These are phyloP conservation scores for Codiaeum variegatum DNA, from an alignment of 441 rosid species.

Conservation along the genomic window DNA sequence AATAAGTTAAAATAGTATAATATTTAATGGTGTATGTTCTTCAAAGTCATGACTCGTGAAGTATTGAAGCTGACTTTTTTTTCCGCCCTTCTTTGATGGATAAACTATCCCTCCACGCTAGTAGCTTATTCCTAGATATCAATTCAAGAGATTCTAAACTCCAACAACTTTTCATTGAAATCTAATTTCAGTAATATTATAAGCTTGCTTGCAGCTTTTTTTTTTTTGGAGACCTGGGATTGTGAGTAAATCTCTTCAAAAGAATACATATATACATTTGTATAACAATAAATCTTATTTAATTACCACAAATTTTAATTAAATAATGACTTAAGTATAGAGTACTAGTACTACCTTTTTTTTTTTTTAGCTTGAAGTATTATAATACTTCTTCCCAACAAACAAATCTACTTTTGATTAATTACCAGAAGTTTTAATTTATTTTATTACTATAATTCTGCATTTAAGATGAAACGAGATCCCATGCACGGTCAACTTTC, in stretches of 20 bases:
- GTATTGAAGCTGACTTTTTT: too few relatives aligned
- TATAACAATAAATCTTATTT: not conserved
- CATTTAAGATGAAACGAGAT: not conserved
- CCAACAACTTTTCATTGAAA: not conserved
- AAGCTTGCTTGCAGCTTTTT: not conserved
- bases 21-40: too few relatives aligned
- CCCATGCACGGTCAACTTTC: not conserved
- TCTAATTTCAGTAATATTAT: not conserved
- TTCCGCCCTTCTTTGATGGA: too few relatives aligned
- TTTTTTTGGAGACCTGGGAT: slow-evolving; percentile 14
- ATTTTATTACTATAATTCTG: not conserved
- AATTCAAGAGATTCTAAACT: too few relatives aligned
- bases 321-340: not conserved
- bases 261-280: slow-evolving; percentile 1
- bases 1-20: too few relatives aligned
- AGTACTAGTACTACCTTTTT: too few relatives aligned
- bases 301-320: not conserved
- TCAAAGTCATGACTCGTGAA: too few relatives aligned
- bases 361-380: too few relatives aligned
- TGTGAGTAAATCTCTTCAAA: not conserved
- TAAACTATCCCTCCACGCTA: too few relatives aligned
- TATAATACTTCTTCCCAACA: too few relatives aligned
- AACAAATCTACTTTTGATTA: not conserved
- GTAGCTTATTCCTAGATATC: too few relatives aligned
- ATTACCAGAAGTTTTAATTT: not conserved